Evolutionary conservation across 2,329 filamentous ascomycete genomes (phyloP).

Genomic region (Ilyonectria robusta): DNA sequence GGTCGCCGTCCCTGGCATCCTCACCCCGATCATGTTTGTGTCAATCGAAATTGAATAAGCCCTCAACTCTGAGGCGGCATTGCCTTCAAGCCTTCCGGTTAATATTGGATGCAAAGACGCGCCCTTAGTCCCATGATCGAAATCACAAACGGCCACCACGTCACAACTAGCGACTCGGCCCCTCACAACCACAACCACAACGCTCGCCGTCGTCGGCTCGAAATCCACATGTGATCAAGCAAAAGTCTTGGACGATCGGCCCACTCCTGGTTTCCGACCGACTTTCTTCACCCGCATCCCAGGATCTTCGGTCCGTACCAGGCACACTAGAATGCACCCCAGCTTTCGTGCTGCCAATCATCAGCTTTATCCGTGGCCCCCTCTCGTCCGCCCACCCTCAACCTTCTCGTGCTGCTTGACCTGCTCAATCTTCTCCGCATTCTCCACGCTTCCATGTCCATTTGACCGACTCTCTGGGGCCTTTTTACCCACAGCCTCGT

Average conservation of each 20-base stretch:
- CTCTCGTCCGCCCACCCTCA: conserved; percentile 15
- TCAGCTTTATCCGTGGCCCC: conserved; percentile 10
- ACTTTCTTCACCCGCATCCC: conserved; percentile 31
- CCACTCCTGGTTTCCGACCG: conserved; percentile 27
- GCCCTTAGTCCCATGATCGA: conserved; percentile 2
- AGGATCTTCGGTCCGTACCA: conserved; percentile 48
- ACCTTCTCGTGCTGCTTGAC: not conserved
- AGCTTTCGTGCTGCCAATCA: conserved; percentile 43
- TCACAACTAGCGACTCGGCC: conserved; percentile 15
- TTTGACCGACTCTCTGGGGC: conserved; percentile 11
- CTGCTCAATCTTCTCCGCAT: conserved; percentile 18
- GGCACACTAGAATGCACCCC: conserved; percentile 44
- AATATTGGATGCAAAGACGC: conserved; percentile 7
- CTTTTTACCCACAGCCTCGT: conserved; percentile 18
- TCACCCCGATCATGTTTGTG: not conserved
- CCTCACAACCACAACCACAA: not conserved
- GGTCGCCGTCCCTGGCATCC: conserved; percentile 4
- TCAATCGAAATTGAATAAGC: not conserved
- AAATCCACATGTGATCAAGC: conserved; percentile 28
- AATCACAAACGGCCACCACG: conserved; percentile 7
- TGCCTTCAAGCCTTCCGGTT: conserved; percentile 1
- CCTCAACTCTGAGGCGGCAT: conserved; percentile 8
- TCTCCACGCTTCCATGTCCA: conserved; percentile 13
- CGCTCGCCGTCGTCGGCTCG: conserved; percentile 7
- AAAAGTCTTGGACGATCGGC: conserved; percentile 20